phyloP scores from a whole-genome alignment of 2,329 filamentous ascomycete species.

The Diaporthe citriasiana region DNA sequence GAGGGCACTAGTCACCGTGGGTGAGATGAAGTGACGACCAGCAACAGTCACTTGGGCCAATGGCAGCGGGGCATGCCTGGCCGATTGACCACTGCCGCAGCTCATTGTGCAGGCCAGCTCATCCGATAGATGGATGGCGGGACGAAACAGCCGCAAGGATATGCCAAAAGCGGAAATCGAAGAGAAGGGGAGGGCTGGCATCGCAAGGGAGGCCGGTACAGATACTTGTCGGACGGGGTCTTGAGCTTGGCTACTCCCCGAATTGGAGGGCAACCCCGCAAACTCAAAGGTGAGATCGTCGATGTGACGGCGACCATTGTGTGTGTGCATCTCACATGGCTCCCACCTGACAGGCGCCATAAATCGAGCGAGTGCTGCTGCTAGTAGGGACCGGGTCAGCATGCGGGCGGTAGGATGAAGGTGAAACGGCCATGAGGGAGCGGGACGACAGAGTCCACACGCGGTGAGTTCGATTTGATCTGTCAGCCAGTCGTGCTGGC shows the following conservation, averaged over 20 bases:
- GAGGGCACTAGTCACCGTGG: slow-evolving; percentile 13
- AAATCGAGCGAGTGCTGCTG: neutral
- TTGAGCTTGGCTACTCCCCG: neutral
- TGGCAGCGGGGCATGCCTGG: neutral
- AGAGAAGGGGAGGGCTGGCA: neutral
- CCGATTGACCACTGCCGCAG: slow-evolving; percentile 11
- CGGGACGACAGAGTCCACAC: neutral
- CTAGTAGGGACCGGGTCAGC: neutral
- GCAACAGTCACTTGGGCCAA: neutral
- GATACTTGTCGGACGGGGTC: neutral
- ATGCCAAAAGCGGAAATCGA: slow-evolving; percentile 21
- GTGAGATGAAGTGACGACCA: slow-evolving; percentile 25
- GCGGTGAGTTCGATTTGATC: neutral
- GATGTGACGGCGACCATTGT: slow-evolving; percentile 7
- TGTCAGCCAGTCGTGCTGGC: neutral
- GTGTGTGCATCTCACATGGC: neutral
- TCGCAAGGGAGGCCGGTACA: slow-evolving; percentile 1
- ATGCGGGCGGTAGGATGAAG: slow-evolving; percentile 8
- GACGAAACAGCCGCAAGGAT: slow-evolving; percentile 33
- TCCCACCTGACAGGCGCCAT: slow-evolving; percentile 17
- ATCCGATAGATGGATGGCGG: slow-evolving; percentile 8
- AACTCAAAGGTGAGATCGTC: slow-evolving; percentile 14
- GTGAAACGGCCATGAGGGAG: slow-evolving; percentile 23
- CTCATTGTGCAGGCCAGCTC: slow-evolving; percentile 12
- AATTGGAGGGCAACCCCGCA: slow-evolving; percentile 20